Percentiles rank a stretch among this genome's conserved stretches.
These are phyloP conservation scores for Byssochlamys sp. DNA, from an alignment of 2,329 filamentous ascomycete genomes.

Conservation along the genomic window DNA sequence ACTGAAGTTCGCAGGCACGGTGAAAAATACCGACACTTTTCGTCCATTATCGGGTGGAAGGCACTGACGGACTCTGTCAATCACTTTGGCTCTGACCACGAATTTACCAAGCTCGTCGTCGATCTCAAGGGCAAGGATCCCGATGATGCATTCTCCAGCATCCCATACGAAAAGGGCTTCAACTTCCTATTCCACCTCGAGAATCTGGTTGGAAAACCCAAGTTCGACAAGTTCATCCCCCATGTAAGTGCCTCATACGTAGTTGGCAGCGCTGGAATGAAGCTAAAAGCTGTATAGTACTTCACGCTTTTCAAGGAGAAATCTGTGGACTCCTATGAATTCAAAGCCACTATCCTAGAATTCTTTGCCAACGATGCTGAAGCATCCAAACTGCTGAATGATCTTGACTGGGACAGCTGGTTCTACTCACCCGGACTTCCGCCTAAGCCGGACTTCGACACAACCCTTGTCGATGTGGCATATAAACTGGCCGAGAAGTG, in stretches of 20 bases:
- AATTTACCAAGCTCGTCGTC: conserved; percentile 84
- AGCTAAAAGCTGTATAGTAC: conserved; percentile 43
- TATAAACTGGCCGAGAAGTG: conserved; percentile 75
- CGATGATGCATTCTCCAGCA: conserved; percentile 84
- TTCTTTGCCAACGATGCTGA: conserved; percentile 68
- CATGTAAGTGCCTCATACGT: conserved; percentile 39
- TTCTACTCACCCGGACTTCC: conserved; percentile 85
- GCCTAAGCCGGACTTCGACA: conserved; percentile 84
- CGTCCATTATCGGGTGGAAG: conserved; percentile 93
- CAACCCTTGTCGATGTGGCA: conserved; percentile 73
- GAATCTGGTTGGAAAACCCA: conserved; percentile 68
- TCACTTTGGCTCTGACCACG: conserved; percentile 70
- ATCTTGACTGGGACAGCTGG: conserved; percentile 79
- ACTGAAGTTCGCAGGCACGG: conserved; percentile 52
- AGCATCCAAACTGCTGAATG: conserved; percentile 51
- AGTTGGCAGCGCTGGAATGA: conserved; percentile 2
- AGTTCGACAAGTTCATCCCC: conserved; percentile 90
- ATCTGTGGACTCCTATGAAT: conserved; percentile 87
- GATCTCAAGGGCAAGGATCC: conserved; percentile 84
- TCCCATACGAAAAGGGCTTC: conserved; percentile 96
- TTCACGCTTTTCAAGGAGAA: conserved; percentile 76
- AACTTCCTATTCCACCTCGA: conserved; percentile 88
- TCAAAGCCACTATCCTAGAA: conserved; percentile 74
- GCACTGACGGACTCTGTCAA: conserved; percentile 70
- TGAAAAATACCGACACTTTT: conserved; percentile 80